Percentiles rank a stretch among this genome's conserved stretches.
Evolutionary conservation across 2,329 filamentous ascomycete genomes (phyloP).

Genomic region (Dactylellina parvicollis): DNA sequence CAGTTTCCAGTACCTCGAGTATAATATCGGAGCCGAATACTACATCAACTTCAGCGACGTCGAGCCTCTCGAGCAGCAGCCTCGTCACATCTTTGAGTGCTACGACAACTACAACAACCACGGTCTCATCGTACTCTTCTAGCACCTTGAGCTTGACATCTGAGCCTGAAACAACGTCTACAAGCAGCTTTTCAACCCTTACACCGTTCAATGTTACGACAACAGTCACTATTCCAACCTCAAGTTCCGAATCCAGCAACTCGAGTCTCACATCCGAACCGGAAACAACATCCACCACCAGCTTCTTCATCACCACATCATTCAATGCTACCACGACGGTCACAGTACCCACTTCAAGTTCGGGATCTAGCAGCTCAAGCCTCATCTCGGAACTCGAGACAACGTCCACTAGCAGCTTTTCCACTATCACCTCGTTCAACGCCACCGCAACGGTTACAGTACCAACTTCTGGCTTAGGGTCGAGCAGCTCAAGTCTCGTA

Average conservation of each 20-base stretch:
- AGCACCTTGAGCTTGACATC: conserved; percentile 13
- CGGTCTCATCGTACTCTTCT: background rate
- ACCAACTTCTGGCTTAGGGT: conserved; percentile 4
- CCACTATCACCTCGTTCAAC: conserved; percentile 22
- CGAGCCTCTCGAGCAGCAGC: background rate
- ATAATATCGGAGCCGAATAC: conserved; percentile 14
- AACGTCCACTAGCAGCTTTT: conserved; percentile 9
- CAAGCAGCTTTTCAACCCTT: no score
- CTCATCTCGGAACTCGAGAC: conserved; percentile 10
- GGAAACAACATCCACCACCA: conserved; percentile 6
- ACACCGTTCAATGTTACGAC: conserved; percentile 3
- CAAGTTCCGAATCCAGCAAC: no score
- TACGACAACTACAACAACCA: background rate
- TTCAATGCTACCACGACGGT: conserved; percentile 26
- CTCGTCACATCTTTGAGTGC: background rate
- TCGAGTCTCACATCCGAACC: conserved; percentile 21
- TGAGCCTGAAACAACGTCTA: conserved; percentile 9
- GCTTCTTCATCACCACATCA: conserved; percentile 10
- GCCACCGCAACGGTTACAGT: conserved; percentile 9
- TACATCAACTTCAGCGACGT: background rate
- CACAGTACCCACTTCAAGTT: conserved; percentile 3
- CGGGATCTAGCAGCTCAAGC: conserved; percentile 1
- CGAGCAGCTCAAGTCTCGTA: conserved; percentile 4
- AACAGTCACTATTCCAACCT: background rate
- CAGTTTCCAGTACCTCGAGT: conserved; percentile 3